phyloP scores from a whole-genome alignment of 176 grass and related monocot species.

The Alloteropsis semialata region DNA sequence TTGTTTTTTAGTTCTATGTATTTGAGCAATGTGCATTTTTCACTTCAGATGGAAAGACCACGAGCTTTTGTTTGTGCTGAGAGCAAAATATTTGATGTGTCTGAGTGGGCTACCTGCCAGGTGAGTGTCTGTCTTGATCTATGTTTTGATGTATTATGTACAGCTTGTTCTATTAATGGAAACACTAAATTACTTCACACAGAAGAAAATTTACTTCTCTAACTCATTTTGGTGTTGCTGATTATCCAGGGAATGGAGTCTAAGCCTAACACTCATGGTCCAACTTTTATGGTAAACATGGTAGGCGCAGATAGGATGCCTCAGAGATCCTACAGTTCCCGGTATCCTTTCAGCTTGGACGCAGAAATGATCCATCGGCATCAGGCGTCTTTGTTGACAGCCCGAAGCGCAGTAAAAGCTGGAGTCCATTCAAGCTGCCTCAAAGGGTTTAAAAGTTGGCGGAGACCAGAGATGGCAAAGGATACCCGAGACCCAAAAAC shows the following conservation, averaged over 20 bases:
- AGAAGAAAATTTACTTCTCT: not conserved
- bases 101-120: slow-evolving; percentile 99
- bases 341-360: slow-evolving; percentile 80
- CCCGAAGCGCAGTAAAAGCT: slow-evolving; percentile 94
- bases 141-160: slow-evolving; percentile 7
- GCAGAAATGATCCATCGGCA: slow-evolving; percentile 84
- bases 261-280: slow-evolving; percentile 93
- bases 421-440: slow-evolving; percentile 90
- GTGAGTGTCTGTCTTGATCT: slow-evolving; percentile 32
- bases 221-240: slow-evolving; percentile 22
- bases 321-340: slow-evolving; percentile 61
- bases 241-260: slow-evolving; percentile 85
- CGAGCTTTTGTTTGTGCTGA: slow-evolving; percentile 99
- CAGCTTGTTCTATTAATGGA: not conserved
- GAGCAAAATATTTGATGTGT: slow-evolving; percentile 99
- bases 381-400: slow-evolving; percentile 82
- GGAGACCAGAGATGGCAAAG: too few species aligned
- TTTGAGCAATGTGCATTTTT: slow-evolving; percentile 24
- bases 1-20: slow-evolving; percentile 18
- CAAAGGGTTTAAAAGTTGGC: slow-evolving; percentile 83
- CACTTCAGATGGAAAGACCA: slow-evolving; percentile 88
- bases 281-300: slow-evolving; percentile 99
- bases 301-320: slow-evolving; percentile 69
- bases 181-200: not conserved
- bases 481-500: too few species aligned